A percentile compares a stretch with the other conserved stretches of the same genome.
phyloP scores from a whole-genome alignment of 2,329 filamentous ascomycete genomes.

The Xylaria sp. region DNA sequence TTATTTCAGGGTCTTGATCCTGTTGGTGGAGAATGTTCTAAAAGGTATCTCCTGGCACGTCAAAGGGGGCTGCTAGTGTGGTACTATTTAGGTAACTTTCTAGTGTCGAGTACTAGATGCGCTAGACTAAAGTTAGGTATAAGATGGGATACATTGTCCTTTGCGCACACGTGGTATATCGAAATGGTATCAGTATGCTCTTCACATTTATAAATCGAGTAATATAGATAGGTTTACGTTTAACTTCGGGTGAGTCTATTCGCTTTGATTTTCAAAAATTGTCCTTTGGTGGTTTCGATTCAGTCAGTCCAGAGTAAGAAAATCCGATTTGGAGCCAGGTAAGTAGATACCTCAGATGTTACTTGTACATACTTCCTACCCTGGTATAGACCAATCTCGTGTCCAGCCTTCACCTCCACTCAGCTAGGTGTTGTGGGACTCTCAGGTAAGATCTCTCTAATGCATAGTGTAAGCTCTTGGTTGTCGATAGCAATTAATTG shows the following conservation, averaged over 20 bases:
- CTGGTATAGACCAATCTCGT: constrained; percentile 9
- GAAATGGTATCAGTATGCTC: background rate
- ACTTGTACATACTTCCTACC: background rate
- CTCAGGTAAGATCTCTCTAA: constrained; percentile 8
- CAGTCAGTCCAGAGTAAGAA: background rate
- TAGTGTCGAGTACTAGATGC: too few species aligned
- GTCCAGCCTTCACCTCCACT: constrained; percentile 12
- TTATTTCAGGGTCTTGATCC: constrained; percentile 30
- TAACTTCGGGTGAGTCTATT: background rate
- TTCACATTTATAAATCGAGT: too few species aligned
- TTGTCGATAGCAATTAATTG: constrained; percentile 14
- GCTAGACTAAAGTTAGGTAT: too few species aligned
- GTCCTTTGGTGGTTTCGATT: background rate
- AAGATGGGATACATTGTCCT: background rate
- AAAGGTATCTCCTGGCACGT: background rate
- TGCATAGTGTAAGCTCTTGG: background rate
- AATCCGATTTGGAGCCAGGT: too few species aligned
- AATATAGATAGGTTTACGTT: background rate
- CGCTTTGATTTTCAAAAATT: background rate
- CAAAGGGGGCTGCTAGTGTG: constrained; percentile 11
- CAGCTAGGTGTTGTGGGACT: background rate
- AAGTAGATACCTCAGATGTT: background rate
- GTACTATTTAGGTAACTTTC: background rate
- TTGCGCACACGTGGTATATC: background rate
- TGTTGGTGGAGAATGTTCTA: constrained; percentile 25